These are phyloP conservation scores for Fusarium fujikuroi DNA, from an alignment of 2,329 filamentous ascomycete species.

Conservation along the genomic window DNA sequence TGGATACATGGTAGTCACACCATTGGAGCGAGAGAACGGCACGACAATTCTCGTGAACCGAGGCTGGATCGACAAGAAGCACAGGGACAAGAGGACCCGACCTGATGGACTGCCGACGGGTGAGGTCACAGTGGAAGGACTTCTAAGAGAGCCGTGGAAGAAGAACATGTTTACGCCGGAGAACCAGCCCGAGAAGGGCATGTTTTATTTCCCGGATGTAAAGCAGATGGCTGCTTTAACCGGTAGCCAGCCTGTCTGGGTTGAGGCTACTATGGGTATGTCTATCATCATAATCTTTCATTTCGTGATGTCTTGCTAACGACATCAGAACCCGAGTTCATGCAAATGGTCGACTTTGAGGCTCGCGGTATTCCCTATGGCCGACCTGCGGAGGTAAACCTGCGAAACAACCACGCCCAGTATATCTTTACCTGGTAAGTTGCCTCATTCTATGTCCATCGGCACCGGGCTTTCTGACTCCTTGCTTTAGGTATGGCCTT, in stretches of 20 bases:
- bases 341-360: slow-evolving; percentile 79
- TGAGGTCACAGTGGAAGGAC: slow-evolving; percentile 81
- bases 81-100: slow-evolving; percentile 72
- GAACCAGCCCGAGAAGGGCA: slow-evolving; percentile 82
- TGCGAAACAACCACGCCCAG: slow-evolving; percentile 96
- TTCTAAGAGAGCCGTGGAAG: slow-evolving; percentile 91
- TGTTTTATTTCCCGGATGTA: slow-evolving; percentile 97
- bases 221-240: slow-evolving; percentile 86
- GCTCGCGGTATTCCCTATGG: slow-evolving; percentile 89
- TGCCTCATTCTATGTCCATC: slow-evolving; percentile 15
- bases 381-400: slow-evolving; percentile 85
- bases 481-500: slow-evolving; percentile 78
- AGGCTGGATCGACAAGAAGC: slow-evolving; percentile 89
- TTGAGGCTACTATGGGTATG: slow-evolving; percentile 93
- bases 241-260: slow-evolving; percentile 89
- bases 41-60: slow-evolving; percentile 87
- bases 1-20: slow-evolving; percentile 91
- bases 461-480: neutral
- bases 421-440: slow-evolving; percentile 98
- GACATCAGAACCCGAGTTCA: slow-evolving; percentile 76
- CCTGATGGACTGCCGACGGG: slow-evolving; percentile 73
- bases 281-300: slow-evolving; percentile 21
- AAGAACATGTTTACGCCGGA: slow-evolving; percentile 98
- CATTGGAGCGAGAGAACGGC: slow-evolving; percentile 76
- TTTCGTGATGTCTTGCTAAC: slow-evolving; percentile 18